These are phyloP conservation scores for Erysimum cheiranthoides DNA, from an alignment of 345 rosid species.

Conservation along the genomic window DNA sequence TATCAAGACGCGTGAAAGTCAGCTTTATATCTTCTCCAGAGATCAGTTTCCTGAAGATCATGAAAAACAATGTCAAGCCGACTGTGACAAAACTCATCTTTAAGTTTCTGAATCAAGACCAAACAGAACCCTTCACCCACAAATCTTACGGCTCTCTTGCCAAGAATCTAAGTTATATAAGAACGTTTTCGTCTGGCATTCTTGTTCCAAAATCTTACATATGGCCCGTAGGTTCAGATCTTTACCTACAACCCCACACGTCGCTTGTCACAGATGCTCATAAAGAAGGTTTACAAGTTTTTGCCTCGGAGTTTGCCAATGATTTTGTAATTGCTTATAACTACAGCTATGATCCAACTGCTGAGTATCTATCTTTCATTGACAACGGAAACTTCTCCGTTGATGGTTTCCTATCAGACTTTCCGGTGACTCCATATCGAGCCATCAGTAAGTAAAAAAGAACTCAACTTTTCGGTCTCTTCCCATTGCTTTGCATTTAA, in stretches of 20 bases:
- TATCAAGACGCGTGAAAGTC: slow-evolving; percentile 47
- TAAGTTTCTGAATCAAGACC: slow-evolving; percentile 53
- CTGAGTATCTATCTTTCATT: slow-evolving; percentile 59
- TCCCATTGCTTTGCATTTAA: slow-evolving; percentile 1
- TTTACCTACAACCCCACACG: slow-evolving; percentile 58
- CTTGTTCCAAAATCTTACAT: slow-evolving; percentile 73
- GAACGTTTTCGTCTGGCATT: slow-evolving; percentile 80
- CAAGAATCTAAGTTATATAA: slow-evolving; percentile 63
- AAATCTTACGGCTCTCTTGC: slow-evolving; percentile 63
- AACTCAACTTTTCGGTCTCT: slow-evolving; percentile 7
- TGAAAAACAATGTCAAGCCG: slow-evolving; percentile 49
- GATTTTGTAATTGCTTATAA: slow-evolving; percentile 63
- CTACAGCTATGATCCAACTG: slow-evolving; percentile 71
- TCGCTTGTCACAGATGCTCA: slow-evolving; percentile 73
- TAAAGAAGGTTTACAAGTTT: slow-evolving; percentile 69
- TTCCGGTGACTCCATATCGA: slow-evolving; percentile 69
- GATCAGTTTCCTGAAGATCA: slow-evolving; percentile 55
- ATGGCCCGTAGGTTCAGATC: slow-evolving; percentile 54
- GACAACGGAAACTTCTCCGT: slow-evolving; percentile 79
- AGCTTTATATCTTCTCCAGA: slow-evolving; percentile 79
- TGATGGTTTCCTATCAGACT: slow-evolving; percentile 83
- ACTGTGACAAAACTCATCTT: slow-evolving; percentile 59
- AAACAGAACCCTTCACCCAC: slow-evolving; percentile 65
- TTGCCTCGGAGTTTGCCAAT: slow-evolving; percentile 69
- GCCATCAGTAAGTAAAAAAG: slow-evolving; percentile 54